Percentiles rank a stretch among this genome's conserved stretches.
Evolutionary conservation across 805 yeast genomes (phyloP).

Genomic region (Limtongia smithiae): DNA sequence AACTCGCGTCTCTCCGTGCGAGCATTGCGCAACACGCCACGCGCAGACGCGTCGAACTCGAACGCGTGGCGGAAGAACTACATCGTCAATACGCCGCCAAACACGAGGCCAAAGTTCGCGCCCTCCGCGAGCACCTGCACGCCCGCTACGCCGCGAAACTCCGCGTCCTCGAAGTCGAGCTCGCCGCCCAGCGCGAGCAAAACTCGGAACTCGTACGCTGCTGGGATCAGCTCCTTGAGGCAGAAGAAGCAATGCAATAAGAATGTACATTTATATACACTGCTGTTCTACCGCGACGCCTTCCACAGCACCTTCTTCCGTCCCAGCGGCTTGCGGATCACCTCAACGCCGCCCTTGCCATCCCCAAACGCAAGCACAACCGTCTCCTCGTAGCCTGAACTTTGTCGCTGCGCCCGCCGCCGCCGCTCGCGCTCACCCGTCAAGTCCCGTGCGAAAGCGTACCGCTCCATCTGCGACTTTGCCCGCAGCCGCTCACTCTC

Average conservation of each 20-base stretch:
- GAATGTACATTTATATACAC: neutral
- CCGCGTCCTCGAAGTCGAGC: neutral
- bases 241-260: conserved; percentile 2
- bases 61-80: conserved; percentile 14
- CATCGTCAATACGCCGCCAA: conserved; percentile 15
- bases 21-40: conserved; percentile 6
- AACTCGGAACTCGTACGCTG: conserved; percentile 16
- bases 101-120: conserved; percentile 18
- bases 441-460: conserved; percentile 35
- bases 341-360: conserved; percentile 36
- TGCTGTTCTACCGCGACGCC: conserved; percentile 17
- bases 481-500: conserved; percentile 33
- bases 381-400: conserved; percentile 31
- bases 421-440: conserved; percentile 31
- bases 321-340: conserved; percentile 24
- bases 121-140: conserved; percentile 12
- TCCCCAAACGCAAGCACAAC: conserved; percentile 40
- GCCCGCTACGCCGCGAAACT: conserved; percentile 1
- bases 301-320: conserved; percentile 28
- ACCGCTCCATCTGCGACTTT: conserved; percentile 35
- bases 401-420: conserved; percentile 16
- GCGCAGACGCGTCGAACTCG: conserved; percentile 10
- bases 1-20: conserved; percentile 8
- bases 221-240: conserved; percentile 19
- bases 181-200: conserved; percentile 14